Evolutionary conservation across 2,329 filamentous ascomycete genomes (phyloP), one percentile per base, ranked within the genome.

Genomic region (Microsporum ferrugineum): DNA sequence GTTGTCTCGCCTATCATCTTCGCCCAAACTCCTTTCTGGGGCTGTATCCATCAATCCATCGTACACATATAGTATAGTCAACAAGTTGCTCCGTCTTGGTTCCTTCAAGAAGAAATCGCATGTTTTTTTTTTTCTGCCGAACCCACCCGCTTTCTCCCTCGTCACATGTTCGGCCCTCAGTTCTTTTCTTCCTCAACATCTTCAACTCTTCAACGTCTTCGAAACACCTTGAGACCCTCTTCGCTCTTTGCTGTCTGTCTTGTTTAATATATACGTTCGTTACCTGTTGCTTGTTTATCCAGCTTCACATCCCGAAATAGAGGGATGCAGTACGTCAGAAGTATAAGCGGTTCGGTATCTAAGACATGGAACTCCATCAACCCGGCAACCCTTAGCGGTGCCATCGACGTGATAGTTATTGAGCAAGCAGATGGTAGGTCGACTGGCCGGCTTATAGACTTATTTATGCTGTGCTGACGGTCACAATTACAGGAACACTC

Each of bases 351-450:
- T 73, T 95, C 91, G 59, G 92, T 99, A 69, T 95, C 91, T 68
- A 96, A 94, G 78, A 92, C 94, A 75, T 99, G 94, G 94, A 99
- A 99, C 77, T 96, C 91, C 31, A 95, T 99, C 81, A 99, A 99
- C 75, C 94, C 94, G 58, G 91, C 94, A 51, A 99, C 94, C 10
- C 84, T 99, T 61, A 96, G 90, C 77, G 94, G 94, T 71, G 94
- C 94, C 71, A 97, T 99, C 77, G 94, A 99, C 81, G 92, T 97
- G 68, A 96, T 99, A 67, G 92, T 99, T 60, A 91, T 99, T 62
- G 91, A 99, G 76, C 91, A 95, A 68, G 89, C 92, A 72, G 94
- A 99, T 81, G 94, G 89, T 78, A 80, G 79, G 72, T 34, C 10
- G 3, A 2, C 12, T 10, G 14, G 3, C 10, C 33, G 1, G 7